Base-by-base conservation (phyloP, 306 rosid species). In the Corylus heterophylla region DNA sequence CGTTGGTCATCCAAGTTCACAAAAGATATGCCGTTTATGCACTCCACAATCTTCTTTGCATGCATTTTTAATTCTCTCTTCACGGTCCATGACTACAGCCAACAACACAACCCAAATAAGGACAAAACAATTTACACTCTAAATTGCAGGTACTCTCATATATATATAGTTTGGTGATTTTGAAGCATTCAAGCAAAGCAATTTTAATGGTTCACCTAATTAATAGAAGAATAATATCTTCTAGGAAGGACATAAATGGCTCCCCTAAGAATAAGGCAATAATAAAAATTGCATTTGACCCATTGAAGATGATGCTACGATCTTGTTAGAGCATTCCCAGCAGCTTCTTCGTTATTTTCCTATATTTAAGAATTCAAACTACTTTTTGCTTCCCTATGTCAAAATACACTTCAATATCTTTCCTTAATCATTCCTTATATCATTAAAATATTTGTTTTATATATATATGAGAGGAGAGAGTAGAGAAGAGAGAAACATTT, bases 1-100 rank as follows among this genome's bases (percentile, higher is more conserved):
- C 90, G 97, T 55, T 91, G 96, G 54, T 92, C 97, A 89, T 91
- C 94, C 55, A 95, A 86, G 78, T 92, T 95, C n/a, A 81, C 86
- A 83, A 91, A 89, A 10, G 98, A 90, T 91, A 91, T 92, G 61
- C 90, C 86, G 79, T 91, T 93, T 72, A 92, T 90, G 76, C 89
- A 89, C 35, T 95, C 97, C 84, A 92, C 56, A 77, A 95, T 91
- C 89, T 89, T 91, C 80, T 83, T 90, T 90, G 78, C 97, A 90
- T 77, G 89, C 96, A 83, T 50, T 85, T 81, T 84, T 86, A 71
- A 92, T 79, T 62, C 86, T 84, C 92, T 90, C 95, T 78, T 82
- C 85, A 79, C 74, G 87, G 80, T 88, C 97, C 97, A 89, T 87
- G 58, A 84, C 91, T 85, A 87, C 83, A 70, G 55, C 50, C 22